Conservation (phyloP, 108 stramenopile species). For the Thalassiosira profunda region DNA sequence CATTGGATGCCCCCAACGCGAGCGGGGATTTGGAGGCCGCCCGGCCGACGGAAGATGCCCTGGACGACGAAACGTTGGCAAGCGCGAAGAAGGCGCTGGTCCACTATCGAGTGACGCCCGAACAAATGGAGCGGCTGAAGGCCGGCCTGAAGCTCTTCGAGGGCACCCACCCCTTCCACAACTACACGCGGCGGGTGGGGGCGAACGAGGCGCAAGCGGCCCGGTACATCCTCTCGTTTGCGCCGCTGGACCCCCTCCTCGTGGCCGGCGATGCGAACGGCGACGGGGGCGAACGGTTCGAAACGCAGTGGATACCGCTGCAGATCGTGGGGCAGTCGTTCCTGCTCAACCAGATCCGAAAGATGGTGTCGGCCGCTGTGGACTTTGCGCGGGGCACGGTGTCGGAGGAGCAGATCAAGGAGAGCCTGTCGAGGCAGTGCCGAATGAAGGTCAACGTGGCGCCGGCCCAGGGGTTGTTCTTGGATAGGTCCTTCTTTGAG, state of each 20-base stretch:
- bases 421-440: constrained; percentile 45
- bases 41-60: constrained; percentile 26
- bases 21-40: constrained; percentile 32
- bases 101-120: constrained; percentile 60
- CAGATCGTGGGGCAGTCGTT: constrained; percentile 95
- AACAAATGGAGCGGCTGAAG: constrained; percentile 60
- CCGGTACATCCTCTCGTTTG: constrained; percentile 85
- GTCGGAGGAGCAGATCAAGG: constrained; percentile 47
- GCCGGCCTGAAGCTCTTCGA: constrained; percentile 69
- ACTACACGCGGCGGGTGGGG: constrained; percentile 87
- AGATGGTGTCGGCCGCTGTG: constrained; percentile 93
- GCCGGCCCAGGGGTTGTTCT: constrained; percentile 88
- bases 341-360: constrained; percentile 97
- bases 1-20: constrained; percentile 12
- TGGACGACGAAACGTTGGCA: constrained; percentile 50
- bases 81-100: constrained; percentile 38
- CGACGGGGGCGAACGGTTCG: background rate
- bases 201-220: constrained; percentile 63
- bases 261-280: constrained; percentile 63
- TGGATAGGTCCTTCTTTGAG: constrained; percentile 88
- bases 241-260: constrained; percentile 73
- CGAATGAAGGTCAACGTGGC: constrained; percentile 66
- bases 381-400: constrained; percentile 83
- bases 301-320: constrained; percentile 42
- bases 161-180: constrained; percentile 93